Base-by-base conservation (phyloP, 1,139 yeast species). In the Saccharomycopsis crataegensis region DNA sequence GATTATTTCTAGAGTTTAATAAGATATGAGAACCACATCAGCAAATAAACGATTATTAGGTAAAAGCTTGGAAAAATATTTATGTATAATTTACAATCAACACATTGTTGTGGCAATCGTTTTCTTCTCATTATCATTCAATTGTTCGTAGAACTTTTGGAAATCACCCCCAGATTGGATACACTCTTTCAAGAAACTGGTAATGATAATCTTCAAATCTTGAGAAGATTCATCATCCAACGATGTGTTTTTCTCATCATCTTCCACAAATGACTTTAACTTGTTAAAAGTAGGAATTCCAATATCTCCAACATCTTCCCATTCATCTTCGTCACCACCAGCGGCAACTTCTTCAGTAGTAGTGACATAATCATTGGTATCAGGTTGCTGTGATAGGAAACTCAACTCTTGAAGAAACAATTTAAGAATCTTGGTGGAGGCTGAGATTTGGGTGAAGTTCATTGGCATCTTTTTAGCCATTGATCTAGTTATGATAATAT, bases 261-360 rank as follows among this genome's bases (percentile, higher is more conserved):
- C 77, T 38, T 71, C 75, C 0, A 76, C 77, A 58, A 78, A 80
- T 17, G 78, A 73, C 60, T 77, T 76, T 55, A 83, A 66, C 60
- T 80, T 81, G 22, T 79, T 83, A 62, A 73, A 82, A 46, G 79
- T 76, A 2, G 86, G 78, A 1, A 78, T 82, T 1, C 83, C 87
- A 46, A 78, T 68, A 56, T 77, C 83, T 11, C 85, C 91, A 61
- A 86, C 70, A 62, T 88, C 96, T 64, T 89, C 96, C 94, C 96
- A 90, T 0, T 74, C 85, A n/a, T 72, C 82, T 44, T 70, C 77
- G 11, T 66, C 77, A 11, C 66, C 74, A 34, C 71, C 82, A n/a
- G 69, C 82, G 1, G 66, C 78, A 1, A 59, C 75, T 0, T 62
- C 72, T 1, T 58, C 65, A 11, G 53, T 63, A 8, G 60, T 61